A percentile compares a stretch with the other conserved stretches of the same genome.
These are phyloP conservation scores for Beta vulgaris DNA, from an alignment of 148 eudicot species.

Conservation along the genomic window DNA sequence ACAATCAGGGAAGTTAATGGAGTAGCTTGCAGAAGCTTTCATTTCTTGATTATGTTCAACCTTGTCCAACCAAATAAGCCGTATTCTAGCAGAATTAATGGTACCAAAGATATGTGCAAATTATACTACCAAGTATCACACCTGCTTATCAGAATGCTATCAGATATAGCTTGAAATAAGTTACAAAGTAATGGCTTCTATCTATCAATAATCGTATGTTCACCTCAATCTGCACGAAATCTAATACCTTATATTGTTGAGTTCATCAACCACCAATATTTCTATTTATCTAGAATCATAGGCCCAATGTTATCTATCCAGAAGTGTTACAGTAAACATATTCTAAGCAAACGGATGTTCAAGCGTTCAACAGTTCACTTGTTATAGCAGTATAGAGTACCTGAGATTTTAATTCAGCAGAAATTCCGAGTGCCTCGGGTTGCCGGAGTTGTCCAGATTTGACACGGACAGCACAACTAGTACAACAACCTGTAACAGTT, in stretches of 20 bases:
- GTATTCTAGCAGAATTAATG: not conserved
- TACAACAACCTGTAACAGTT: conserved; percentile 77
- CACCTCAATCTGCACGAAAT: not conserved
- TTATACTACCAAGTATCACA: not conserved
- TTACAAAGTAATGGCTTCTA: not conserved
- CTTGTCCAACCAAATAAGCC: not conserved
- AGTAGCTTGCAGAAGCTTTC: not conserved
- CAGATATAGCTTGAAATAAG: not conserved
- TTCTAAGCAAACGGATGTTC: not conserved
- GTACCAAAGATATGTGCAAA: not conserved
- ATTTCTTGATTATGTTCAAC: not conserved
- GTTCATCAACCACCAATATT: not conserved
- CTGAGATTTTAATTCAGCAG: conserved; percentile 85
- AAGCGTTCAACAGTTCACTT: not conserved
- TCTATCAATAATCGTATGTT: not conserved
- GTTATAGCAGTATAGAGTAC: conserved; percentile 22
- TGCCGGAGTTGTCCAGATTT: conserved; percentile 88
- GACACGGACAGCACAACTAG: conserved; percentile 92
- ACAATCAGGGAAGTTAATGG: not conserved
- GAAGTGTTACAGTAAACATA: not conserved
- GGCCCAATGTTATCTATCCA: not conserved
- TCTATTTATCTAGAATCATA: not conserved
- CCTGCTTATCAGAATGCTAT: not conserved
- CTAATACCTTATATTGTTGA: not conserved
- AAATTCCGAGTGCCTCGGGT: conserved; percentile 92